phyloP scores from a whole-genome alignment of 208 protist species.

The Leishmania aethiopica region DNA sequence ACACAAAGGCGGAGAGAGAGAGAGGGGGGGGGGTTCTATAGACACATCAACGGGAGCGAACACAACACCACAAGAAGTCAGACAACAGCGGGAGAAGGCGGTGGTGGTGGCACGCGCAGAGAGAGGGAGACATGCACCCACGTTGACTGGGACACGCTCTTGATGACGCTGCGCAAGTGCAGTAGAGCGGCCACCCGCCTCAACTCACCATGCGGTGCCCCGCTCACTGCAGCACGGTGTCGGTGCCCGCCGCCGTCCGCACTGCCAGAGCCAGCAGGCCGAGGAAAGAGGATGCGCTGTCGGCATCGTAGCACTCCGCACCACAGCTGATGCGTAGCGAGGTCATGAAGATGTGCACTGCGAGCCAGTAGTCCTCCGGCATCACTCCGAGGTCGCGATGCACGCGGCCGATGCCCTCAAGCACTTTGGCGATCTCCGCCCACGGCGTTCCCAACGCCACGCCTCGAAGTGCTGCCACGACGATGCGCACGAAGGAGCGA shows the following conservation, averaged over 20 bases:
- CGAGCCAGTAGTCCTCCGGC: slow-evolving; percentile 79
- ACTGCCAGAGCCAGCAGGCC: slow-evolving; percentile 67
- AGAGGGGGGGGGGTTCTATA: not conserved
- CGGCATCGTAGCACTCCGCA: slow-evolving; percentile 46
- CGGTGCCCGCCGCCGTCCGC: slow-evolving; percentile 37
- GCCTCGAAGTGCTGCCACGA: slow-evolving; percentile 67
- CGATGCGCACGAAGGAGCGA: slow-evolving; percentile 70
- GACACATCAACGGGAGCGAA: slow-evolving; percentile 2
- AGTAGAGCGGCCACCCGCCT: not conserved
- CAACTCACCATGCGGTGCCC: not conserved
- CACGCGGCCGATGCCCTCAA: slow-evolving; percentile 54
- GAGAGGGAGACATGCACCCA: not conserved
- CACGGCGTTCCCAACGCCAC: slow-evolving; percentile 47
- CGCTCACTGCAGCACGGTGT: slow-evolving; percentile 3
- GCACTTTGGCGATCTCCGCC: slow-evolving; percentile 48
- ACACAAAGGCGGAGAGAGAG: not conserved
- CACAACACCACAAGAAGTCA: not conserved
- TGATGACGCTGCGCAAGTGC: not conserved
- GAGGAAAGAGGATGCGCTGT: slow-evolving; percentile 72
- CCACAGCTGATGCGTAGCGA: slow-evolving; percentile 64
- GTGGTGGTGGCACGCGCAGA: not conserved
- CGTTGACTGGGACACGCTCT: not conserved
- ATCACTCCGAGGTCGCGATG: slow-evolving; percentile 63
- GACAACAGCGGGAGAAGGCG: not conserved
- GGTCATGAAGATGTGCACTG: slow-evolving; percentile 70